Conservation (phyloP, 2,329 filamentous ascomycete genomes). For the Talaromyces sp. region DNA sequence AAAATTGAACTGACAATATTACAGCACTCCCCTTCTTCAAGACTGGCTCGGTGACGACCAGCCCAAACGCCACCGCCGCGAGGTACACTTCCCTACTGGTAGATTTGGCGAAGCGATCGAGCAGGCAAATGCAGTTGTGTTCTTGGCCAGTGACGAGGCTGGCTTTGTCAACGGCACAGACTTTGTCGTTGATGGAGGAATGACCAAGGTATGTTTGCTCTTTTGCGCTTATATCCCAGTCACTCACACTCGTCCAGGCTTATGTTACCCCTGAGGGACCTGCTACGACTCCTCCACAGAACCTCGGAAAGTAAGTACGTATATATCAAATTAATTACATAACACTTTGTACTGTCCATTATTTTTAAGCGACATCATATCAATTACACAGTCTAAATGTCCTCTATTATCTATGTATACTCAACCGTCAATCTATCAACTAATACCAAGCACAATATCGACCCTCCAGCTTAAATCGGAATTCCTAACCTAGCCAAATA, state of each 20-base stretch:
- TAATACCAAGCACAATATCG: neutral
- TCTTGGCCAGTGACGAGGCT: conserved; percentile 15
- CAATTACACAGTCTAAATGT: neutral
- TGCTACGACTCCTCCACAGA: conserved; percentile 48
- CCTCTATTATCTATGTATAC: neutral
- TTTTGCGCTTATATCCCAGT: neutral
- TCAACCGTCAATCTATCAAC: neutral
- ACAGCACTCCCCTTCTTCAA: conserved; percentile 75
- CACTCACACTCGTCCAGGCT: conserved; percentile 40
- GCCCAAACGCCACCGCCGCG: conserved; percentile 72
- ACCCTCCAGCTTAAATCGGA: neutral
- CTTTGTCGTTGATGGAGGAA: conserved; percentile 91
- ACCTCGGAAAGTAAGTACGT: conserved; percentile 29
- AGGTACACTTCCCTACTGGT: conserved; percentile 83
- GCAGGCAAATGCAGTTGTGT: conserved; percentile 55
- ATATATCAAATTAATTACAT: neutral
- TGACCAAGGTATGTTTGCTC: conserved; percentile 62
- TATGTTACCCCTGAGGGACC: conserved; percentile 64
- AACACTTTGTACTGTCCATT: neutral
- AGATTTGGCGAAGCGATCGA: conserved; percentile 91
- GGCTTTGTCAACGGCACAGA: conserved; percentile 50
- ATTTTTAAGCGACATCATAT: neutral
- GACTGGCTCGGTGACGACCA: conserved; percentile 88
- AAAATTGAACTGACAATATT: neutral
- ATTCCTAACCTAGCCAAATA: conserved; percentile 17